phyloP scores from a whole-genome alignment of 176 grass and related monocot genomes.

The Themeda triandra region DNA sequence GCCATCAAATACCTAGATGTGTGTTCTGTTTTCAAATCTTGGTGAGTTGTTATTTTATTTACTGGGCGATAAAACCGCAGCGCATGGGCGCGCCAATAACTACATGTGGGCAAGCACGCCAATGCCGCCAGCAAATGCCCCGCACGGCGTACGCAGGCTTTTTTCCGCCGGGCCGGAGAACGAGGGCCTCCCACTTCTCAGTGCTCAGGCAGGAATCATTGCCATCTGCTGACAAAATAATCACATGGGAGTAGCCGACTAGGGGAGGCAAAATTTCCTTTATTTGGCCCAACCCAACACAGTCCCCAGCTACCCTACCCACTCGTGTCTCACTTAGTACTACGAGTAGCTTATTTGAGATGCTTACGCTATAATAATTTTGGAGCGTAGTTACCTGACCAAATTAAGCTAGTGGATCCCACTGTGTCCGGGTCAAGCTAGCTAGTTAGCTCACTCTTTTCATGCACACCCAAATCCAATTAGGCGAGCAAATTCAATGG shows the following conservation, averaged over 20 bases:
- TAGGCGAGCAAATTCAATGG: neutral
- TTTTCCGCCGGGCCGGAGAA: neutral
- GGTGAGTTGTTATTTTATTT: too few species aligned
- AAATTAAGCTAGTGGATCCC: too few species aligned
- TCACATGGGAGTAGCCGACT: constrained; percentile 13
- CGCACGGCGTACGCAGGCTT: neutral
- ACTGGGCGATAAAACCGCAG: too few species aligned
- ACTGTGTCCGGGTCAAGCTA: too few species aligned
- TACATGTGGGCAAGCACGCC: neutral
- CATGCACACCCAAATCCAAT: too few species aligned
- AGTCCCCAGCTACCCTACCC: neutral
- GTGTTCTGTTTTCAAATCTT: too few species aligned
- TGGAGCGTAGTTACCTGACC: too few species aligned
- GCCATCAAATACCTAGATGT: too few species aligned
- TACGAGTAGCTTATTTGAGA: neutral
- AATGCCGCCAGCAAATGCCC: neutral
- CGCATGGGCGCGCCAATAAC: too few species aligned
- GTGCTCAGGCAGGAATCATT: constrained; percentile 25
- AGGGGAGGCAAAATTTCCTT: neutral
- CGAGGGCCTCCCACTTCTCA: neutral
- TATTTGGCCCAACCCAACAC: neutral
- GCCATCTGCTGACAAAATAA: constrained; percentile 24
- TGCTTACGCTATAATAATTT: neutral
- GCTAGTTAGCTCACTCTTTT: too few species aligned
- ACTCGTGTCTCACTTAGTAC: neutral